phyloP scores from a whole-genome alignment of 148 eudicot genomes.

The Amaranthus hypochondriacus region DNA sequence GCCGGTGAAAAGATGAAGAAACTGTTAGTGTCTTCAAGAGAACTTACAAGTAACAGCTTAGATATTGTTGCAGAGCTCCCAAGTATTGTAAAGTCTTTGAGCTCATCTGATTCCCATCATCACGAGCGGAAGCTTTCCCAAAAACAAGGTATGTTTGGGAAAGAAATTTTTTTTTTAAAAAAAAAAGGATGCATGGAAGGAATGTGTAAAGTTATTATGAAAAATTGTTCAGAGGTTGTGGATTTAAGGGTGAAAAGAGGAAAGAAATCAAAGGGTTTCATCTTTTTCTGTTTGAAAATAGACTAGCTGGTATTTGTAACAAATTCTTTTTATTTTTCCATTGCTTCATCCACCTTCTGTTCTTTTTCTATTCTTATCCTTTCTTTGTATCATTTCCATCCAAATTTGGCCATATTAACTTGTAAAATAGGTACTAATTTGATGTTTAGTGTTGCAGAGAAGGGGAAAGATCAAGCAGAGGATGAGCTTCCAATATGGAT shows the following conservation, averaged over 20 bases:
- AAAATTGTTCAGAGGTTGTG: too few relatives aligned
- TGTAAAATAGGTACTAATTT: background rate
- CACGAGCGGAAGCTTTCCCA: slow-evolving; percentile 7
- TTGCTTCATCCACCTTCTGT: too few relatives aligned
- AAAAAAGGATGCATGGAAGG: too few relatives aligned
- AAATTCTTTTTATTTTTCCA: too few relatives aligned
- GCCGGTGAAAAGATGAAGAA: slow-evolving; percentile 32
- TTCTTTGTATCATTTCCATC: background rate
- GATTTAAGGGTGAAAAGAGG: too few relatives aligned
- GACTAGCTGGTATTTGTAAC: too few relatives aligned
- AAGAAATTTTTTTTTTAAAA: too few relatives aligned
- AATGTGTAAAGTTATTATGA: too few relatives aligned
- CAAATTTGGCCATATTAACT: background rate
- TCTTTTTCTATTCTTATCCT: background rate
- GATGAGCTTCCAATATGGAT: slow-evolving; percentile 19
- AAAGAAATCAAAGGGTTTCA: too few relatives aligned
- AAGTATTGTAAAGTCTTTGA: background rate
- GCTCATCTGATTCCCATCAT: slow-evolving; percentile 7
- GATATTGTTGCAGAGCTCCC: slow-evolving; percentile 26
- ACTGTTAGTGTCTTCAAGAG: slow-evolving; percentile 19
- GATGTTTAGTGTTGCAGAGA: background rate
- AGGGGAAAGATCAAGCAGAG: background rate
- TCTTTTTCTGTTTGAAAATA: too few relatives aligned
- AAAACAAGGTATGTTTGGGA: slow-evolving; percentile 6
- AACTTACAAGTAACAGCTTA: slow-evolving; percentile 29